Evolutionary conservation across 75 land plant genomes (phyloP).

Genomic region (Picea sitchensis): DNA sequence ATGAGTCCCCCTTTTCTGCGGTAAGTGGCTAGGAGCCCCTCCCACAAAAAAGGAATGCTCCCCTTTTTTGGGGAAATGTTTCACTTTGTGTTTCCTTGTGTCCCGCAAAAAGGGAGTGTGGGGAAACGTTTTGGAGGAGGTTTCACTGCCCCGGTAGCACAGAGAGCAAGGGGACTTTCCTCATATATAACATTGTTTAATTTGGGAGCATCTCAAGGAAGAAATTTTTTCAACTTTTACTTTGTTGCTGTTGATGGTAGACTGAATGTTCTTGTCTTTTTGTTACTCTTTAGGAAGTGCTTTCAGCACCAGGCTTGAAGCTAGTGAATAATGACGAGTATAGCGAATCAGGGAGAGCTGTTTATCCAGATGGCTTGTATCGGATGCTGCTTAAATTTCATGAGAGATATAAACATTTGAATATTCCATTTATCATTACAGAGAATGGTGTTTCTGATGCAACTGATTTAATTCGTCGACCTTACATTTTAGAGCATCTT

Average conservation of each 20-base stretch:
- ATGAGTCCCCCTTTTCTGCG: too few species aligned
- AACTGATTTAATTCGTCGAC: constrained; percentile 89
- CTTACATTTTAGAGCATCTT: constrained; percentile 91
- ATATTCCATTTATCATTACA: constrained; percentile 79
- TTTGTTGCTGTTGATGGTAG: neutral
- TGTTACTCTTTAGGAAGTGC: constrained; percentile 65
- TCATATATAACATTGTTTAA: neutral
- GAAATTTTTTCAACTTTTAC: neutral
- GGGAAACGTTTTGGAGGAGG: too few species aligned
- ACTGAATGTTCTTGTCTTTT: neutral
- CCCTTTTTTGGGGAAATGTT: too few species aligned
- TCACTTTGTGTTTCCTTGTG: too few species aligned
- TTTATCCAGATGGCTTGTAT: constrained; percentile 97
- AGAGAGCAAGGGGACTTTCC: too few species aligned
- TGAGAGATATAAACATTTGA: constrained; percentile 81
- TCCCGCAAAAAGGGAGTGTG: too few species aligned
- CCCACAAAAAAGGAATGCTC: too few species aligned
- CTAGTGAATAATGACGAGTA: constrained; percentile 86
- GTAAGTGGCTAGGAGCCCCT: too few species aligned
- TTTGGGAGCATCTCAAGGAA: neutral
- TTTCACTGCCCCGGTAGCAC: too few species aligned
- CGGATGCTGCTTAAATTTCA: constrained; percentile 83
- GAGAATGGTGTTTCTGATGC: constrained; percentile 98
- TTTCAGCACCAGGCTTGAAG: constrained; percentile 90
- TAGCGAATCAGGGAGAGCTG: constrained; percentile 97